These are phyloP conservation scores for Cucurbita ficifolia DNA, from an alignment of 306 rosid genomes.

Conservation along the genomic window DNA sequence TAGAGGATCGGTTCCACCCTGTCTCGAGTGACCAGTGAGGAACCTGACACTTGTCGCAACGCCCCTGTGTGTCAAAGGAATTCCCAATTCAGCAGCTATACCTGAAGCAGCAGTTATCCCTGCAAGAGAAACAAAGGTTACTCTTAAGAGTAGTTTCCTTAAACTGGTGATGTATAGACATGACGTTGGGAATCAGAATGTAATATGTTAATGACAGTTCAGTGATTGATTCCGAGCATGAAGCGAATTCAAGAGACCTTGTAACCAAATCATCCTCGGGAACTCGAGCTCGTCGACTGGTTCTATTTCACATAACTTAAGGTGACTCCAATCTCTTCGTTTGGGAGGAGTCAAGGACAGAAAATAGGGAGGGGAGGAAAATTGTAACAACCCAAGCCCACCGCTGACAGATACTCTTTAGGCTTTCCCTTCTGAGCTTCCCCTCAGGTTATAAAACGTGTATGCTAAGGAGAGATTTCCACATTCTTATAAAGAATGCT, in stretches of 20 bases:
- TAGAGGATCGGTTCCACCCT: conserved; percentile 83
- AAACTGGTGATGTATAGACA: neutral
- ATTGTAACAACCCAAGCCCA: too few relatives aligned
- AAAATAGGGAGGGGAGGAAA: neutral
- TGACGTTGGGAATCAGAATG: neutral
- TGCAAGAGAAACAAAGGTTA: conserved; percentile 15
- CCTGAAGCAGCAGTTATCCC: conserved; percentile 98
- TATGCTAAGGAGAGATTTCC: too few relatives aligned
- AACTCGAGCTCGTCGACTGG: neutral
- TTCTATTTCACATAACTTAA: neutral
- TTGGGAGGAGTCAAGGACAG: neutral
- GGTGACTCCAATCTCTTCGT: neutral
- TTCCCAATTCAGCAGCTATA: conserved; percentile 76
- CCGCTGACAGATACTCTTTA: too few relatives aligned
- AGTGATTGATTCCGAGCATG: neutral
- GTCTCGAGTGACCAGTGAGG: conserved; percentile 86
- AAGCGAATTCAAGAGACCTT: neutral
- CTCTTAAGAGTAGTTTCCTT: neutral
- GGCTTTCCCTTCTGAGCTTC: too few relatives aligned
- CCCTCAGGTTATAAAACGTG: too few relatives aligned
- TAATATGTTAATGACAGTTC: neutral
- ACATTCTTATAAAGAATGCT: too few relatives aligned
- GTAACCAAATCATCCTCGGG: neutral
- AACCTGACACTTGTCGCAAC: conserved; percentile 72
- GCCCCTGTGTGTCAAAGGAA: conserved; percentile 85